phyloP scores from a whole-genome alignment of 257 asterid genomes.

The Gentiana dahurica region DNA sequence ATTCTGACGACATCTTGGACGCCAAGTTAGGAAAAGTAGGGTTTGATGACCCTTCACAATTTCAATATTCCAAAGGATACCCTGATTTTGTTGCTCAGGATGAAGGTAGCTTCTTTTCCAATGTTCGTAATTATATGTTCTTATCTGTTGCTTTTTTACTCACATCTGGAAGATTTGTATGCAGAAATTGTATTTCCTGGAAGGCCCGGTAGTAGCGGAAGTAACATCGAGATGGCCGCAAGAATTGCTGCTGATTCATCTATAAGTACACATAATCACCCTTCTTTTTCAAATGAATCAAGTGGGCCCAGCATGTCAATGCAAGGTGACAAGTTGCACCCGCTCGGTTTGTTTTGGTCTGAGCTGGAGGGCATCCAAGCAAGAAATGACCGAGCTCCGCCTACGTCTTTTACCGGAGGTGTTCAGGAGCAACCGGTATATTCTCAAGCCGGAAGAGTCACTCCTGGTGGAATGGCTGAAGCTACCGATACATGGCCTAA shows the following conservation, averaged over 20 bases:
- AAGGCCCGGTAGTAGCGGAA: conserved; percentile 68
- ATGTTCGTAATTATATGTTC: background rate
- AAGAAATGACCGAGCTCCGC: conserved; percentile 39
- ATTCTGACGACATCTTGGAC: conserved; percentile 17
- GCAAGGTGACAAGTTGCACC: conserved; percentile 50
- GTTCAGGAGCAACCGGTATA: conserved; percentile 33
- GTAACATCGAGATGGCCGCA: conserved; percentile 37
- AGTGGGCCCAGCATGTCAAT: conserved; percentile 29
- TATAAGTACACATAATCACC: conserved; percentile 24
- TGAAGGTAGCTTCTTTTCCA: conserved; percentile 49
- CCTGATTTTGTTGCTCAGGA: conserved; percentile 46
- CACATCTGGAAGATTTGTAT: background rate
- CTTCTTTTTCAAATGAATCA: conserved; percentile 25
- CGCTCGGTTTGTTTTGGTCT: conserved; percentile 79
- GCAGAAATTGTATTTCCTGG: conserved; percentile 82
- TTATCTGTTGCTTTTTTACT: background rate
- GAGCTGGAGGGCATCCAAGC: conserved; percentile 70
- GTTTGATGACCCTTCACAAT: conserved; percentile 36
- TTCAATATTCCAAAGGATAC: conserved; percentile 31
- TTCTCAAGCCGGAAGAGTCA: conserved; percentile 39
- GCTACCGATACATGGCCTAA: conserved; percentile 56
- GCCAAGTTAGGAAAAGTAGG: conserved; percentile 38
- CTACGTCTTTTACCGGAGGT: conserved; percentile 24
- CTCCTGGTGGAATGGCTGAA: conserved; percentile 34
- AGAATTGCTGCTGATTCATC: conserved; percentile 34